Percentiles rank a stretch among this genome's conserved stretches.
phyloP scores from a whole-genome alignment of 2,329 filamentous ascomycete genomes.

The Fusarium nelsonii region DNA sequence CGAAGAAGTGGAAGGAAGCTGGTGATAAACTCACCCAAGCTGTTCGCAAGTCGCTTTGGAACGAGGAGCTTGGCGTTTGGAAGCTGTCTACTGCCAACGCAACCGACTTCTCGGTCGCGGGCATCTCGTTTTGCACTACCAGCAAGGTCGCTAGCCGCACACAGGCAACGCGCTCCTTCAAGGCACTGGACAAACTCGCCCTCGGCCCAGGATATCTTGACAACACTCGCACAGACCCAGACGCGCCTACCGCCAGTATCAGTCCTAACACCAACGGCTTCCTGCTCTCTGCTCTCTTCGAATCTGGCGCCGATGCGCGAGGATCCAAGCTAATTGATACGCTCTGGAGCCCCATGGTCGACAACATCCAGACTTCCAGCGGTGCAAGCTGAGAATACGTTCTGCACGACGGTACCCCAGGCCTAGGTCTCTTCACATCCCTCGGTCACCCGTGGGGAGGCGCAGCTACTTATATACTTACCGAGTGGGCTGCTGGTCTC shows the following conservation, averaged over 20 bases:
- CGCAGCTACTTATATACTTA: conserved; percentile 15
- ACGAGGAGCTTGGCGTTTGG: conserved; percentile 11
- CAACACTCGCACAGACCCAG: not conserved
- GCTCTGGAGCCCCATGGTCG: conserved; percentile 15
- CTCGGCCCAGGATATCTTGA: conserved; percentile 12
- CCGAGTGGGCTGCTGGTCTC: conserved; percentile 12
- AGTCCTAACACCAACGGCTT: conserved; percentile 19
- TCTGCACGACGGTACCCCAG: conserved; percentile 1
- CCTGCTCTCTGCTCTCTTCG: conserved; percentile 7
- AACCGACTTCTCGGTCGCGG: conserved; percentile 14
- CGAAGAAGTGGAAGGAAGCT: conserved; percentile 1
- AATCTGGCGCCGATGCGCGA: not conserved
- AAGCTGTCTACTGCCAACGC: conserved; percentile 1
- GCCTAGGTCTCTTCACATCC: conserved; percentile 1
- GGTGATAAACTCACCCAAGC: not conserved
- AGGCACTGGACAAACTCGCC: conserved; percentile 3
- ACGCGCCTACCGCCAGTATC: conserved; percentile 4
- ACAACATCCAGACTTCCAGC: conserved; percentile 5
- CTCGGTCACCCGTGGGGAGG: conserved; percentile 14
- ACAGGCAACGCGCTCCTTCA: not conserved
- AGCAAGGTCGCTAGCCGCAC: not conserved
- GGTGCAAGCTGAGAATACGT: conserved; percentile 20
- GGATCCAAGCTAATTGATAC: conserved; percentile 8
- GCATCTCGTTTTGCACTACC: conserved; percentile 9
- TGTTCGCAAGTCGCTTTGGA: conserved; percentile 11